These are phyloP conservation scores for Debaryomyces prosopidis DNA, from an alignment of 805 yeast genomes.

Conservation along the genomic window DNA sequence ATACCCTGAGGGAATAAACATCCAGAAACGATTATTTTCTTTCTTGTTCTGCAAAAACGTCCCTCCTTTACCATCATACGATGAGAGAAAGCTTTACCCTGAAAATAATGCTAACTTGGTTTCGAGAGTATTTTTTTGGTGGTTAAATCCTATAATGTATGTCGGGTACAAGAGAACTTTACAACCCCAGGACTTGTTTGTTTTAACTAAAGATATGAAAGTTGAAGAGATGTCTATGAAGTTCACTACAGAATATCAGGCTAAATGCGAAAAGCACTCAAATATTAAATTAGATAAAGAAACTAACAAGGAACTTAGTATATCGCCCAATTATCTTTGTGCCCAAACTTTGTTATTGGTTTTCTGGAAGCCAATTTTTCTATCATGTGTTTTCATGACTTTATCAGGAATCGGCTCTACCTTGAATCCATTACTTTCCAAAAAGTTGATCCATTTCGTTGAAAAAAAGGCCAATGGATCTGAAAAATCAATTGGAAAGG, in stretches of 20 bases:
- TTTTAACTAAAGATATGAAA: constrained; percentile 9
- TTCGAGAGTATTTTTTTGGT: constrained; percentile 16
- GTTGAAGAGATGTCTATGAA: too few relatives aligned
- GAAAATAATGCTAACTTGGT: constrained; percentile 10
- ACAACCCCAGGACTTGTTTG: constrained; percentile 15
- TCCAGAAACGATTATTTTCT: constrained; percentile 50
- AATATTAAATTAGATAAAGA: constrained; percentile 13
- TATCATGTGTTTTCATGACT: constrained; percentile 37
- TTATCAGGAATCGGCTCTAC: constrained; percentile 45
- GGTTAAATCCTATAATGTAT: constrained; percentile 19
- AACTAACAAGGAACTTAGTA: constrained; percentile 11
- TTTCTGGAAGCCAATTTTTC: constrained; percentile 38
- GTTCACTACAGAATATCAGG: neutral
- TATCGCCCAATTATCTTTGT: constrained; percentile 25
- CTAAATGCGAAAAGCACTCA: constrained; percentile 4
- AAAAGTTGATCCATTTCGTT: constrained; percentile 53
- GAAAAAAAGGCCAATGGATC: constrained; percentile 44
- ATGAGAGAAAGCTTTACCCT: constrained; percentile 51
- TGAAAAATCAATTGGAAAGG: constrained; percentile 41
- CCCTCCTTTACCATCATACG: constrained; percentile 48
- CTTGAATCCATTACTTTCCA: constrained; percentile 62
- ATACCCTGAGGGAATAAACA: constrained; percentile 9
- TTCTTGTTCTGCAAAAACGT: constrained; percentile 46
- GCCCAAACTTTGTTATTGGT: constrained; percentile 45
- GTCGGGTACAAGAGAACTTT: constrained; percentile 21